Evolutionary conservation across 2,329 filamentous ascomycete species (phyloP), one percentile per base, ranked within the genome.

Genomic region (Nothophoma quercina): DNA sequence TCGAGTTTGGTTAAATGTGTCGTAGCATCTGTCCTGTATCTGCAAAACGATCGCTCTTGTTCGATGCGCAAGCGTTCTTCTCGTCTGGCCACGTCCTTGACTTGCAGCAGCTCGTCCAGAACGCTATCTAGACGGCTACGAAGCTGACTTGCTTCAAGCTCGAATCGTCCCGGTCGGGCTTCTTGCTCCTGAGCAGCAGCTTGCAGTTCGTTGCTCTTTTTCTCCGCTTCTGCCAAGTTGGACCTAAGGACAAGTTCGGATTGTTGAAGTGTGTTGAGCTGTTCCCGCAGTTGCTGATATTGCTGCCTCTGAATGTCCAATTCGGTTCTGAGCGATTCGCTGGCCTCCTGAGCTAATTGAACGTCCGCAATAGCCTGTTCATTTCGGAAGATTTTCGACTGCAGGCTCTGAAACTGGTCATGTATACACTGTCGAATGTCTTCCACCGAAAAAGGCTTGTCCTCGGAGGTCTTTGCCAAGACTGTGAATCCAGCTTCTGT

Each of bases 291-390:
- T 12, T 49, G 45, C 13, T 28, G 38, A 10, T 15, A 55, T 6
- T 58, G 41, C n/a, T 64, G 33, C 38, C 60, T 54, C 28, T 67
- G 52, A 2, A 44, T 42, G 10, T 64, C 46, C 0, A 71, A 28
- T 26, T 65, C 55, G 19, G 58, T 30, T 19, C 25, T 38, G 5
- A 72, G 55, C 16, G 33, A 9, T 8, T 52, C 43, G 26, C 60
- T 68, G 1, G 30, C 41, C n/a, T 64, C 40, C 7, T 49, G 56
- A 7, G 49, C 50, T 7, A 59, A 57, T 4, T 55, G 33, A 9
- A 47, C 55, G n/a, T 69, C 51, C 0, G 42, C 19, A 23, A 63
- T 51, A 6, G 58, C 39, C 18, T 69, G 57, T 10, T 65, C 54
- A 15, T 63, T 60, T 32, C 60, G 63, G 13, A 64, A 23, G 7